A percentile compares a stretch with the other conserved stretches of the same genome.
These are phyloP conservation scores for Coemansia reversa DNA, from an alignment of 192 early-diverging fungal species.

Conservation along the genomic window DNA sequence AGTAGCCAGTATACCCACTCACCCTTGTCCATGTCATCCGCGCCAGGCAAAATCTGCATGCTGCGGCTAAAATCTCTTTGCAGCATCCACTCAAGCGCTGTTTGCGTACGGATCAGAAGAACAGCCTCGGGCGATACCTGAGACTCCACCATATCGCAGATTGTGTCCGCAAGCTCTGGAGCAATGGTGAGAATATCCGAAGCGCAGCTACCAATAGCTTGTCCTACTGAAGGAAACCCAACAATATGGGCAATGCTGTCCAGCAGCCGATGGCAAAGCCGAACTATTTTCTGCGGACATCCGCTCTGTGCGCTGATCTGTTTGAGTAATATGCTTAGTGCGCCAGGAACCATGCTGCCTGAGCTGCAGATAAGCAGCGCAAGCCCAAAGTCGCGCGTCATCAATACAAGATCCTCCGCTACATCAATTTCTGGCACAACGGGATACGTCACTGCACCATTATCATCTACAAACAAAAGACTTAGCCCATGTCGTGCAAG, in stretches of 20 bases:
- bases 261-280: slow-evolving; percentile 31
- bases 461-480: slow-evolving; percentile 21
- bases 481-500: slow-evolving; percentile 22
- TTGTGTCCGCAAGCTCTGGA: slow-evolving; percentile 11
- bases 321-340: slow-evolving; percentile 22
- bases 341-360: slow-evolving; percentile 22
- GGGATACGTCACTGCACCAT: slow-evolving; percentile 27
- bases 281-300: slow-evolving; percentile 9
- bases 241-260: slow-evolving; percentile 10
- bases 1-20: slow-evolving; percentile 15
- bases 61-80: slow-evolving; percentile 22
- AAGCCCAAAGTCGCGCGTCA: slow-evolving; percentile 46
- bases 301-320: slow-evolving; percentile 14
- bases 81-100: slow-evolving; percentile 34
- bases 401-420: slow-evolving; percentile 21
- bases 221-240: slow-evolving; percentile 8
- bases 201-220: slow-evolving; percentile 17
- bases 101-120: slow-evolving; percentile 10
- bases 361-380: slow-evolving; percentile 21
- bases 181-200: slow-evolving; percentile 32
- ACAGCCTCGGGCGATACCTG: slow-evolving; percentile 5
- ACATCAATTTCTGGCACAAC: slow-evolving; percentile 14
- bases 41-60: background rate
- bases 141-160: slow-evolving; percentile 1
- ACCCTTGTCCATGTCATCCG: background rate